Percentiles rank a stretch among this genome's conserved stretches.
phyloP scores from a whole-genome alignment of 768 basidiomycete species.

The Auricularia cornea region DNA sequence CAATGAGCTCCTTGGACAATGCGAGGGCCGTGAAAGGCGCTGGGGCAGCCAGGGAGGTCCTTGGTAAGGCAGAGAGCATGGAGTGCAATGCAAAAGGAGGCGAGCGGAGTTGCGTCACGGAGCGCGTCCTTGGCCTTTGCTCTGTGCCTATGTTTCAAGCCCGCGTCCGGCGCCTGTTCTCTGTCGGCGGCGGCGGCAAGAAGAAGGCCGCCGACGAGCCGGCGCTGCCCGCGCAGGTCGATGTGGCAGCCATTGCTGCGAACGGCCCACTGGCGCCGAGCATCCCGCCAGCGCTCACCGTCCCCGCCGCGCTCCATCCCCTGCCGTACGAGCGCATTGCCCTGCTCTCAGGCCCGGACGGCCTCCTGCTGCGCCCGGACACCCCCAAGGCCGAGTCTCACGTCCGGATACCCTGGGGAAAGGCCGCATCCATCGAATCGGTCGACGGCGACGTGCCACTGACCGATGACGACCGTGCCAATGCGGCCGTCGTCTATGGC shows the following conservation, averaged over 20 bases:
- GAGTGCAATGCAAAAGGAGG: not conserved
- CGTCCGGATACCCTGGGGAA: conserved; percentile 56
- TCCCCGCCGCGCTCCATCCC: conserved; percentile 69
- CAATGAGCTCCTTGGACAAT: not conserved
- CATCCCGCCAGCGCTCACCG: conserved; percentile 53
- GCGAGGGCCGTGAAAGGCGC: not conserved
- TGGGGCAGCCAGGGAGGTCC: not conserved
- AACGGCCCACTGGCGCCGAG: not conserved
- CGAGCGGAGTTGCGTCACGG: no score
- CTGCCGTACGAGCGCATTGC: conserved; percentile 62
- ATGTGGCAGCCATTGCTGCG: not conserved
- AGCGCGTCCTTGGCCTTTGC: no score
- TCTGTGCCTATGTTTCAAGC: not conserved
- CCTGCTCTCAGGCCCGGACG: conserved; percentile 48
- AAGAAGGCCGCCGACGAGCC: not conserved
- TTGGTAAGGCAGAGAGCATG: not conserved
- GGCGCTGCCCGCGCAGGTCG: not conserved
- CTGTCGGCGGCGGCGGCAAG: not conserved
- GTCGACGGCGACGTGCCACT: conserved; percentile 22
- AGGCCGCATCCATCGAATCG: conserved; percentile 45
- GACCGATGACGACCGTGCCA: conserved; percentile 24
- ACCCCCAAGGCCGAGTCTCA: conserved; percentile 24
- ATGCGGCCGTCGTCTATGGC: conserved; percentile 59
- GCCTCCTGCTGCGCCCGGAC: conserved; percentile 61
- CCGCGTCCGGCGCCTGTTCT: not conserved